Conservation (phyloP, 257 asterid genomes). For the Schizonepeta tenuifolia region DNA sequence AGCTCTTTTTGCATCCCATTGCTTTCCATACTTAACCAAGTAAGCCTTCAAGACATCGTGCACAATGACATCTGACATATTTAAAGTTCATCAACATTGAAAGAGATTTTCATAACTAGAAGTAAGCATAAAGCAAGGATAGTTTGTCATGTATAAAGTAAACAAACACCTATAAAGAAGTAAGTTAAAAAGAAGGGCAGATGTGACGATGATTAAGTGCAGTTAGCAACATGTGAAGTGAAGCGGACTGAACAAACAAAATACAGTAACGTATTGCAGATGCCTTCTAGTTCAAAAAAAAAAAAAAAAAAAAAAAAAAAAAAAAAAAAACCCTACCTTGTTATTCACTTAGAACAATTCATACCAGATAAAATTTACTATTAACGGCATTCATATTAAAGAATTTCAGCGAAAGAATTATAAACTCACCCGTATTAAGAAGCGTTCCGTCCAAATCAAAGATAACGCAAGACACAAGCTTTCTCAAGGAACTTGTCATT, state of each 20-base stretch:
- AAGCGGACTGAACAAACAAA: not conserved
- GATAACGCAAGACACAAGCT: conserved; percentile 73
- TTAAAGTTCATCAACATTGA: conserved; percentile 8
- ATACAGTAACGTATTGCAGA: not conserved
- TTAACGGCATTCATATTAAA: not conserved
- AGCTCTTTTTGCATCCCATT: conserved; percentile 73
- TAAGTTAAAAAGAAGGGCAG: not conserved
- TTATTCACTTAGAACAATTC: too few species aligned
- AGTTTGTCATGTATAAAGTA: not conserved
- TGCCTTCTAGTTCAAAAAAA: too few species aligned
- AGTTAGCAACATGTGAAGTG: not conserved
- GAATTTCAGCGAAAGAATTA: conserved; percentile 20
- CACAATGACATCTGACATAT: conserved; percentile 71
- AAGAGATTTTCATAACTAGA: not conserved
- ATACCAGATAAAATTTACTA: too few species aligned
- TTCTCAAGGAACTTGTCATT: conserved; percentile 55
- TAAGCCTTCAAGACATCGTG: conserved; percentile 58
- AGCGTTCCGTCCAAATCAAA: conserved; percentile 97
- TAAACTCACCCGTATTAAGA: conserved; percentile 73
- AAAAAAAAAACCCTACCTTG: too few species aligned
- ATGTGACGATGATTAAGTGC: not conserved
- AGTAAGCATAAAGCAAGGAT: conserved; percentile 9
- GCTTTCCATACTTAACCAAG: conserved; percentile 78
- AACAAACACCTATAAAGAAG: not conserved
- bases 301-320: too few species aligned